Evolutionary conservation across 2,329 filamentous ascomycete species (phyloP).

Genomic region (Penicillium sp.): DNA sequence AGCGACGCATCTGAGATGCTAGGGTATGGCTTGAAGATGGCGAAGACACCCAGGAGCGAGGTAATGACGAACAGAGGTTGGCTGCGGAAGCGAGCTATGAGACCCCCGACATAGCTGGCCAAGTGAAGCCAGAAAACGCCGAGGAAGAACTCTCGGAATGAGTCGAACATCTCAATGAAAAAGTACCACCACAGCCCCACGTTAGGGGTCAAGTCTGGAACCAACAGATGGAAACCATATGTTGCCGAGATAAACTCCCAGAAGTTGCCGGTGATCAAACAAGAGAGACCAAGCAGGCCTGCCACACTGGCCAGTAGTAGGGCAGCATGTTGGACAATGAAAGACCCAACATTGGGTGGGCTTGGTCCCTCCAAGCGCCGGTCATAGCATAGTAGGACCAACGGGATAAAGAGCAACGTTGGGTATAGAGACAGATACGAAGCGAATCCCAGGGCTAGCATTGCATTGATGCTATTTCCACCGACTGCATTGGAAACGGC

Average conservation of each 20-base stretch:
- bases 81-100: constrained; percentile 76
- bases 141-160: constrained; percentile 94
- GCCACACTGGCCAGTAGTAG: constrained; percentile 58
- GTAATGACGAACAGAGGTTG: constrained; percentile 86
- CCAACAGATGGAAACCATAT: constrained; percentile 86
- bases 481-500: constrained; percentile 77
- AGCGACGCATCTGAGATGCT: constrained; percentile 86
- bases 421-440: constrained; percentile 93
- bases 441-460: constrained; percentile 82
- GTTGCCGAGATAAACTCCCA: constrained; percentile 88
- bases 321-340: constrained; percentile 55
- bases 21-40: constrained; percentile 96
- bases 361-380: constrained; percentile 47
- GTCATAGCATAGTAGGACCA: constrained; percentile 79
- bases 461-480: constrained; percentile 70
- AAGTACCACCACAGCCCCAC: constrained; percentile 99
- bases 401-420: constrained; percentile 76
- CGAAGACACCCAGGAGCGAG: constrained; percentile 82
- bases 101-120: constrained; percentile 80
- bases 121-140: constrained; percentile 98
- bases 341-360: constrained; percentile 42
- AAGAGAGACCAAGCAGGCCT: constrained; percentile 69
- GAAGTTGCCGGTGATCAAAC: constrained; percentile 69
- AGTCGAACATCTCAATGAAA: constrained; percentile 99
- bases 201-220: constrained; percentile 92